Evolutionary conservation across 306 rosid genomes (phyloP).

Genomic region (Prosopis cineraria): DNA sequence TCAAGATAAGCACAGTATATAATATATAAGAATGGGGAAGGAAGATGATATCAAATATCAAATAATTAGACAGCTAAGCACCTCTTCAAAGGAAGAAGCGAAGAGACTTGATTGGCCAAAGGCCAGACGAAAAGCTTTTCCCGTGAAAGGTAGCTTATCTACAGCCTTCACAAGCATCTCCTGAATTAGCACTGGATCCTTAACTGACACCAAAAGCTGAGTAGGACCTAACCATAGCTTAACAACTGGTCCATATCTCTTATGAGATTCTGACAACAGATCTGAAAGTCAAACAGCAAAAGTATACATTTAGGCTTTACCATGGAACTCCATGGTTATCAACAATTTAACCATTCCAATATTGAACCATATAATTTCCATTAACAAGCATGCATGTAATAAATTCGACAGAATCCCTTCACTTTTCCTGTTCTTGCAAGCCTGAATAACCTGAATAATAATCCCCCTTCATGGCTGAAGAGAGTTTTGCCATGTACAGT

Average conservation of each 20-base stretch:
- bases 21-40: neutral
- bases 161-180: constrained; percentile 75
- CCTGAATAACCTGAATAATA: too few relatives aligned
- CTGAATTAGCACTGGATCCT: constrained; percentile 62
- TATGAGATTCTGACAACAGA: constrained; percentile 60
- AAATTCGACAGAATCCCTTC: neutral
- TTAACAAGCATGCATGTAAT: neutral
- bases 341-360: neutral
- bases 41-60: neutral
- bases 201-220: constrained; percentile 78
- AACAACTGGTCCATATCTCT: constrained; percentile 66
- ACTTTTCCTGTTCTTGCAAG: neutral
- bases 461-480: neutral
- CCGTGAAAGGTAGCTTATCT: constrained; percentile 72
- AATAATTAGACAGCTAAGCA: constrained; percentile 26
- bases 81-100: constrained; percentile 75
- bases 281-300: constrained; percentile 48
- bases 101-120: constrained; percentile 78
- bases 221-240: constrained; percentile 90
- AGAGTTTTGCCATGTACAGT: neutral
- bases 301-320: neutral
- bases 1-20: neutral
- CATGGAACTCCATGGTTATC: neutral
- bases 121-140: constrained; percentile 65
- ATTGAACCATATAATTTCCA: neutral